These are phyloP conservation scores for Heterobasidion annosum DNA, from an alignment of 1,284 basidiomycete genomes.

Conservation along the genomic window DNA sequence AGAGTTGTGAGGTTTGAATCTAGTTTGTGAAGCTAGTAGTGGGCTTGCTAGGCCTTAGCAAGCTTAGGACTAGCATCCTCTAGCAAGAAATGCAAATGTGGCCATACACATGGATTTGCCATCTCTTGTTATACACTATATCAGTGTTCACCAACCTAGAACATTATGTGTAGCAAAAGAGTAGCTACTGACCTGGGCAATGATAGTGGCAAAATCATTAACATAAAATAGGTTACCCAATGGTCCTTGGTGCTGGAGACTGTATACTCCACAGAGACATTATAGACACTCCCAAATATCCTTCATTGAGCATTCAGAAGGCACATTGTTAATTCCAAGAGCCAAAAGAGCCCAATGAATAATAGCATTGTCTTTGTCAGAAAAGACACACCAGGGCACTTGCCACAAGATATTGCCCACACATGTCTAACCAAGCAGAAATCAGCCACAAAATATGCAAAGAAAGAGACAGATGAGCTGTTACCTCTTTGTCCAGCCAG, in stretches of 20 bases:
- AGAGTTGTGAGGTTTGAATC: not conserved
- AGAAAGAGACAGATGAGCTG: too few relatives aligned
- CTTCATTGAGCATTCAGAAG: not conserved
- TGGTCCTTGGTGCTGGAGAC: not conserved
- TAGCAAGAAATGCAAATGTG: not conserved
- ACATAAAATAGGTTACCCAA: not conserved
- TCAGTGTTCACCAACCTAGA: too few relatives aligned
- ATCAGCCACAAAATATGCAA: too few relatives aligned
- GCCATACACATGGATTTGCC: not conserved
- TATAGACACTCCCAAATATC: not conserved
- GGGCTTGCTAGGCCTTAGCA: not conserved
- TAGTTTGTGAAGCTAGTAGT: not conserved
- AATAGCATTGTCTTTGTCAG: too few relatives aligned
- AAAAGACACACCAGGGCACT: too few relatives aligned
- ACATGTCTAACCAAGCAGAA: too few relatives aligned
- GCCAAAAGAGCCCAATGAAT: conserved; percentile 5
- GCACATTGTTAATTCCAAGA: conserved; percentile 3
- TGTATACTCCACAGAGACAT: not conserved
- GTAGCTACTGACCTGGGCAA: not conserved
- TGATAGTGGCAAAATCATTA: not conserved
- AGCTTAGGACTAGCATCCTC: not conserved
- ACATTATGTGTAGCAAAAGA: too few relatives aligned
- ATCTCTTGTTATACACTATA: too few relatives aligned
- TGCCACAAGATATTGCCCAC: too few relatives aligned
- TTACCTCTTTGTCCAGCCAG: too few relatives aligned